Evolutionary conservation across 176 grass and related monocot genomes (phyloP).

Genomic region (Eragrostis curvula): DNA sequence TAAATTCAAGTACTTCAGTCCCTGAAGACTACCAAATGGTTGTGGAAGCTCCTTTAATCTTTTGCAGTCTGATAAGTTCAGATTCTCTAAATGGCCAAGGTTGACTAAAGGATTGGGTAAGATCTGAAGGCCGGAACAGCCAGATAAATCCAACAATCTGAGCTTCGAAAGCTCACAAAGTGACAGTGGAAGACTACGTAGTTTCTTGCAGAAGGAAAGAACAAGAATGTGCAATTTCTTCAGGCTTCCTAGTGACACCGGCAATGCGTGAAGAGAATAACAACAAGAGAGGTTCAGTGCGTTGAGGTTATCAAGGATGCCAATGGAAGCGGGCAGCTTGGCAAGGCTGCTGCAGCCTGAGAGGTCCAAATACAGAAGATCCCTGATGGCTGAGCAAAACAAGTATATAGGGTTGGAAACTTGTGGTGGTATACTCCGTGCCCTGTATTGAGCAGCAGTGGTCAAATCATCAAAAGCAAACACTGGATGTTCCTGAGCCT

Average conservation of each 20-base stretch:
- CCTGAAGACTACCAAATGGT: conserved; percentile 15
- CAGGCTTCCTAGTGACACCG: not conserved
- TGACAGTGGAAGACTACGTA: not conserved
- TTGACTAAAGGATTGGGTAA: conserved; percentile 5
- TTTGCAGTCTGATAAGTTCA: conserved; percentile 23
- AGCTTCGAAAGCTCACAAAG: not conserved
- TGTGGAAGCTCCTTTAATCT: conserved; percentile 13
- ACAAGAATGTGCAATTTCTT: conserved; percentile 15
- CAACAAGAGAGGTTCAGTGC: conserved; percentile 20
- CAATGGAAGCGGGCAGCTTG: not conserved
- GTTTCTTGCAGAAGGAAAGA: conserved; percentile 4
- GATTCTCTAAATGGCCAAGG: not conserved
- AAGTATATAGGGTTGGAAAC: not conserved
- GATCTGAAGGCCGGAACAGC: not conserved
- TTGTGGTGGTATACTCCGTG: not conserved
- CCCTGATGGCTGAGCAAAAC: not conserved
- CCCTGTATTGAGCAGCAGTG: not conserved
- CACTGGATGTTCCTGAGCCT: not conserved
- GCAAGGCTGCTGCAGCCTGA: not conserved
- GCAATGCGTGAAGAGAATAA: not conserved
- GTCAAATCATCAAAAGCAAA: conserved; percentile 15
- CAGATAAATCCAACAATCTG: conserved; percentile 11
- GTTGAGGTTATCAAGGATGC: not conserved
- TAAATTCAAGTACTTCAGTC: conserved; percentile 12
- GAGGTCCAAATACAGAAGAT: conserved; percentile 1